A percentile compares a stretch with the other conserved stretches of the same genome.
phyloP scores from a whole-genome alignment of 345 rosid species.

The Brassica rapa region DNA sequence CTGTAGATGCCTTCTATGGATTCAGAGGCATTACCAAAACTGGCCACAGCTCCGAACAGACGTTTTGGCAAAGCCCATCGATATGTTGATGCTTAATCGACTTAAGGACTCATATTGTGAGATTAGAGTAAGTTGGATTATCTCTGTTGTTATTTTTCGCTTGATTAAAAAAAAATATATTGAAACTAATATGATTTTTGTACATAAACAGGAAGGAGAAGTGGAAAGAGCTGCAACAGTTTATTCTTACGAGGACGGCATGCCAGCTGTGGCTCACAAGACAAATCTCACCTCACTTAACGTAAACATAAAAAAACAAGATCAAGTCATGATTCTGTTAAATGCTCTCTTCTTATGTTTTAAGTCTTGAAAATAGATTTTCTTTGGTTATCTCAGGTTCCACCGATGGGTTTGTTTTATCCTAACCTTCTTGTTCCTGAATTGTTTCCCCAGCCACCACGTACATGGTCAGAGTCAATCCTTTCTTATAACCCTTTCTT shows the following conservation, averaged over 20 bases:
- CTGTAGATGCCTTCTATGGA: slow-evolving; percentile 96
- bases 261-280: slow-evolving; percentile 77
- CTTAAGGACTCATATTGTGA: slow-evolving; percentile 82
- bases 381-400: slow-evolving; percentile 56
- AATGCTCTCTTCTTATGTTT: not conserved
- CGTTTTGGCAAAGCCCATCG: slow-evolving; percentile 74
- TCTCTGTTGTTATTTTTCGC: not conserved
- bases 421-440: slow-evolving; percentile 90
- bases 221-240: slow-evolving; percentile 64
- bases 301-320: slow-evolving; percentile 40
- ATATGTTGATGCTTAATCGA: slow-evolving; percentile 76
- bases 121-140: slow-evolving; percentile 56
- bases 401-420: slow-evolving; percentile 93
- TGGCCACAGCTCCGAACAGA: slow-evolving; percentile 91
- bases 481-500: slow-evolving; percentile 7
- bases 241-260: slow-evolving; percentile 74
- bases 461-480: slow-evolving; percentile 73
- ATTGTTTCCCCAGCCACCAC: slow-evolving; percentile 83
- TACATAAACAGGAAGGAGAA: slow-evolving; percentile 65
- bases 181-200: slow-evolving; percentile 16
- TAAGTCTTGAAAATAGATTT: not conserved
- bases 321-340: not conserved
- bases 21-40: slow-evolving; percentile 88
- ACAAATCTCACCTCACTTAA: slow-evolving; percentile 83
- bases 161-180: slow-evolving; percentile 5